These are phyloP conservation scores for Xylariaceae sp. DNA, from an alignment of 2,329 filamentous ascomycete genomes.

Conservation along the genomic window DNA sequence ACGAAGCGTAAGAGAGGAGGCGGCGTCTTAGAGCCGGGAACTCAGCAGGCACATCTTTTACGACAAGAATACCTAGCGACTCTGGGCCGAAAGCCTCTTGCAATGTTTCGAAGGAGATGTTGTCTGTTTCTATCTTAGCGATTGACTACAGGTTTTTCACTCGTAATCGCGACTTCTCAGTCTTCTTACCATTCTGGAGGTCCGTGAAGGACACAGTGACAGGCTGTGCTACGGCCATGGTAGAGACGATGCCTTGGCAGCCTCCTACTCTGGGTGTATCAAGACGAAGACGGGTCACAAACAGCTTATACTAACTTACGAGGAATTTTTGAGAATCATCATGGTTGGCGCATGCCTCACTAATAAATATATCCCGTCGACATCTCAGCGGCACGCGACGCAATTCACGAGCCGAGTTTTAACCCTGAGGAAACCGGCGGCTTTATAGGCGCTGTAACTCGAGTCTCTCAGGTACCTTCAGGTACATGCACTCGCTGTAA, in stretches of 20 bases:
- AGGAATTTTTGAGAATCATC: too few species aligned
- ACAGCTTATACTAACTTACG: too few species aligned
- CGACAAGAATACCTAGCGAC: constrained; percentile 88
- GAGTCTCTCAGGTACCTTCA: too few species aligned
- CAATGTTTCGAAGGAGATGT: constrained; percentile 62
- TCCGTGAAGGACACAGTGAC: constrained; percentile 59
- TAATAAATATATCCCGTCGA: too few species aligned
- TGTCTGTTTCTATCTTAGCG: constrained; percentile 41
- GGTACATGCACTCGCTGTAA: neutral
- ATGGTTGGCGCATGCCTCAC: too few species aligned
- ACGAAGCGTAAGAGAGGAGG: constrained; percentile 80
- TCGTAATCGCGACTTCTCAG: neutral
- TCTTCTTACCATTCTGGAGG: constrained; percentile 49
- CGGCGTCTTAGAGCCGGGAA: constrained; percentile 68
- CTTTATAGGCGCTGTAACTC: constrained; percentile 8
- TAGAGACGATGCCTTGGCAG: constrained; percentile 4
- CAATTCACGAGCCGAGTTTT: neutral
- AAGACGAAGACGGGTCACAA: neutral
- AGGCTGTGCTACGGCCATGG: constrained; percentile 48
- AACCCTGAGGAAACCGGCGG: constrained; percentile 30
- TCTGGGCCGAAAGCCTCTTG: constrained; percentile 82
- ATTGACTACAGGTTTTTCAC: neutral
- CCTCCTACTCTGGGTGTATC: neutral
- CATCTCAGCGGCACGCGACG: too few species aligned
- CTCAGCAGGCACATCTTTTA: constrained; percentile 70